Base-by-base conservation (phyloP, 768 basidiomycete species). In the Xerocomellus amylosporus region DNA sequence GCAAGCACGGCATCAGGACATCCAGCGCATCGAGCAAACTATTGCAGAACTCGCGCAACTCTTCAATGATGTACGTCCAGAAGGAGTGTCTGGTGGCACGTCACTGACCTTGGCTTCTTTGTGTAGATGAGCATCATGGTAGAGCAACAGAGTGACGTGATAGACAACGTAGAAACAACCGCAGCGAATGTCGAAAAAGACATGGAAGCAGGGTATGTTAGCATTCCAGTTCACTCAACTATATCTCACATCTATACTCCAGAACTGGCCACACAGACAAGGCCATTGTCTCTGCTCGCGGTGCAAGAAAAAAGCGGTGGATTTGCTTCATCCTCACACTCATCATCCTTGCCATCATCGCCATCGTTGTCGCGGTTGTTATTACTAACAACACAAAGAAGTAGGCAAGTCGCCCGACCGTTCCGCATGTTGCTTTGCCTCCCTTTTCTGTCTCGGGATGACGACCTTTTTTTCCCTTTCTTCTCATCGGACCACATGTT, bases 1-100 rank as follows among this genome's bases (percentile, higher is more conserved):
- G n/a, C 96, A 98, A 75, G 90, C 88, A 64, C 87, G 96, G 56
- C 94, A 98, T 66, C 90, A 89, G 70, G 95, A 99, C 63, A 91
- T 99, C 71, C 86, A 93, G 73, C 88, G 88, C 65, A 98, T 99
- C 64, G 96, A 98, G 72, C 82, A 83, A 73, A 98, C 95, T 10
- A 76, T 99, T 42, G 86, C 85, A 14, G 93, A 98, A 73, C 83
- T 98, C 42, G 95, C 93, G 10, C 93, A 96, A 65, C 77, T 99
- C 62, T 97, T 98, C 78, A 93, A 93, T 68, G 96, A 99, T 68
- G 92, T 93, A 51, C 40, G 85, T 75, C 38, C 2, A 51, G 8
- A 14, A 13, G 4, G 14, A 26, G 19, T 36, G 37, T 46, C 20
- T 39, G 7, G 24, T 38, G 14, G 24, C 24, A 34, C n/a, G 3